Percentiles rank a stretch among this genome's conserved stretches.
Conservation (phyloP, 805 yeast species). For the Dipodascus geniculatus region DNA sequence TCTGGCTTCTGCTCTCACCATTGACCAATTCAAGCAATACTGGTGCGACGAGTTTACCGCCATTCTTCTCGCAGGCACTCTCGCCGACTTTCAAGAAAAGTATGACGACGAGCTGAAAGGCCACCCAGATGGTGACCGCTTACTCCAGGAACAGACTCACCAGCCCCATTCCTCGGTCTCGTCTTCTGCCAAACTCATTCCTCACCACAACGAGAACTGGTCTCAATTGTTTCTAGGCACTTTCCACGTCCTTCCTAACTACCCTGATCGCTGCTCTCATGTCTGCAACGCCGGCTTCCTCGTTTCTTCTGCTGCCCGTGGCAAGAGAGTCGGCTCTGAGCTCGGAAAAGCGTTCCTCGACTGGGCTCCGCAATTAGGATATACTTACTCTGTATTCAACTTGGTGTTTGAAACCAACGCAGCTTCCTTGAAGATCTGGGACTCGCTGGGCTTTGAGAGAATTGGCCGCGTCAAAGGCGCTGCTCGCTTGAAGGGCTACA, state of each 20-base stretch:
- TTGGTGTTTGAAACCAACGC: constrained; percentile 72
- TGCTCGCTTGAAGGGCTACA: constrained; percentile 55
- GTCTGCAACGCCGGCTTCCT: constrained; percentile 82
- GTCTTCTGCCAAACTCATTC: background rate
- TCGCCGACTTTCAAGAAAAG: background rate
- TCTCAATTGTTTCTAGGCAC: constrained; percentile 48
- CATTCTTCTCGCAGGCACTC: constrained; percentile 38
- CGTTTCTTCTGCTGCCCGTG: constrained; percentile 49
- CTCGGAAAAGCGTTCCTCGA: constrained; percentile 55
- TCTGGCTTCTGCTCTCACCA: constrained; percentile 25
- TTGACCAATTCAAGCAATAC: constrained; percentile 44
- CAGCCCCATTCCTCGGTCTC: background rate
- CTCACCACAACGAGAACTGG: constrained; percentile 31
- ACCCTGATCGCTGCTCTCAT: constrained; percentile 73
- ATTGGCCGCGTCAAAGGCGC: constrained; percentile 69
- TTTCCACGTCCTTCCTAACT: constrained; percentile 78
- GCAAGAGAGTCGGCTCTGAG: constrained; percentile 56
- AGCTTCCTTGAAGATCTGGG: constrained; percentile 77
- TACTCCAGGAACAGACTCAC: constrained; percentile 13
- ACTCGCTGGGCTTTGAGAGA: constrained; percentile 63
- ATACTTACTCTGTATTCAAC: constrained; percentile 74
- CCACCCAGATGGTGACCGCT: constrained; percentile 13
- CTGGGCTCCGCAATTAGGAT: constrained; percentile 73
- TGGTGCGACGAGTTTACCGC: constrained; percentile 63
- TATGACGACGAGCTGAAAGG: background rate